Evolutionary conservation across 176 grass and related monocot species (phyloP).

Genomic region (Rhynchospora tenuis): DNA sequence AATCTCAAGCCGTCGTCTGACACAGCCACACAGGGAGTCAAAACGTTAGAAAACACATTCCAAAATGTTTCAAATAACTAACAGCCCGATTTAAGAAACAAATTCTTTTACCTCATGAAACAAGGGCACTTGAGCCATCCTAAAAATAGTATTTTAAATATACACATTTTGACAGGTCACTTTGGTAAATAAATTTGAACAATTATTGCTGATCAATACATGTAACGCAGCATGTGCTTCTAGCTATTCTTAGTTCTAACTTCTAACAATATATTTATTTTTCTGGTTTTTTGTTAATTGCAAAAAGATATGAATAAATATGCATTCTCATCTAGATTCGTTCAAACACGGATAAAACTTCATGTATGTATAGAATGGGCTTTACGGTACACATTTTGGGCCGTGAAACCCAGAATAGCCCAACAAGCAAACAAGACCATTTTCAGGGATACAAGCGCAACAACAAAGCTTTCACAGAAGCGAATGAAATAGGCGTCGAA

Average conservation of each 20-base stretch:
- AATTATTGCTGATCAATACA: no score
- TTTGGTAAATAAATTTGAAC: background rate
- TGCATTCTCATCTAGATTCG: background rate
- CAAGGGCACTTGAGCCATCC: background rate
- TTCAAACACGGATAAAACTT: background rate
- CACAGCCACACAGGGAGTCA: background rate
- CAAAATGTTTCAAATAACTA: background rate
- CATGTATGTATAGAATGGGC: background rate
- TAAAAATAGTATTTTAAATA: no score
- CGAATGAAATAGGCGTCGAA: background rate
- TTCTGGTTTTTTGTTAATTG: background rate
- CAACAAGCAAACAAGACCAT: background rate
- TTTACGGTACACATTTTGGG: background rate
- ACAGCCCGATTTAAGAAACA: background rate
- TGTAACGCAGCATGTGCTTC: background rate
- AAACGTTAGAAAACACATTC: background rate
- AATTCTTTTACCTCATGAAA: background rate
- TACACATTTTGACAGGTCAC: background rate
- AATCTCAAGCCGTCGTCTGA: background rate
- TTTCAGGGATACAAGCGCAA: background rate
- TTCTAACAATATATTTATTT: no score
- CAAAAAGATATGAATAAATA: background rate
- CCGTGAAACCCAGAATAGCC: background rate
- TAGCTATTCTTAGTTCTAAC: background rate
- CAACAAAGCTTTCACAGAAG: background rate